Base-by-base conservation (phyloP, 2,329 filamentous ascomycete species). In the Ramularia endophylla region DNA sequence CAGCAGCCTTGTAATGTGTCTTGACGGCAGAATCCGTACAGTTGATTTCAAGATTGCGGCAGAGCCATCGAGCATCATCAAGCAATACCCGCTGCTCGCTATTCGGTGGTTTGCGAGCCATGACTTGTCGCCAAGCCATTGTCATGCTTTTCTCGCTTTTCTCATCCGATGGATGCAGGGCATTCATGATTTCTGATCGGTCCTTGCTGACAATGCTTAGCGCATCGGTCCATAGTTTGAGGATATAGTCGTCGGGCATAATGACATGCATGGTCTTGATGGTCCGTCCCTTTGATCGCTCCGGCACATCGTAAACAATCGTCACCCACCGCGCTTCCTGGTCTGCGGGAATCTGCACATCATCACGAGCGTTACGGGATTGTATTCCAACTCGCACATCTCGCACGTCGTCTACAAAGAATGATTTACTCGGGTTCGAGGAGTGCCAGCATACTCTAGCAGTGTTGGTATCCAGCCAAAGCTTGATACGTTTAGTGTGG, bases 351-450 rank as follows among this genome's bases (percentile, higher is more conserved):
- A 92, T 70, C 28, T 80, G 78, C 58, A 85, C 86, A 62, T 95
- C 89, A 55, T 90, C 81, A 30, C 87, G 83, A 61, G 95, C 94
- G 60, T 94, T 90, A 43, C 85, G 80, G 13, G 90, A 87, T 60
- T 97, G 87, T 9, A 77, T 77, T 13, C 87, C 88, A 25, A 82
- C 80, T 48, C 89, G 81, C 35, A 97, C 88, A 58, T 95, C 88
- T 57, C 86, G 84, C 56, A 98, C 90, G 61, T 97, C 88, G 57
- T 98, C 92, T 48, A 98, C 86, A 63, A 94, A 94, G 50, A 98
- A 84, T 39, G 80, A 81, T 62, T 95, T 97, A 17, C 80, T 78
- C 1, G 85, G 81, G 27, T 86, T 81, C 7, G 75, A 78, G 34
- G 80, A 77, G 63, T 94, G 85, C 90, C 90, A 97, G 18, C 77